These are phyloP conservation scores for Rhododendron mucronatum DNA, from an alignment of 148 eudicot species.

Conservation along the genomic window DNA sequence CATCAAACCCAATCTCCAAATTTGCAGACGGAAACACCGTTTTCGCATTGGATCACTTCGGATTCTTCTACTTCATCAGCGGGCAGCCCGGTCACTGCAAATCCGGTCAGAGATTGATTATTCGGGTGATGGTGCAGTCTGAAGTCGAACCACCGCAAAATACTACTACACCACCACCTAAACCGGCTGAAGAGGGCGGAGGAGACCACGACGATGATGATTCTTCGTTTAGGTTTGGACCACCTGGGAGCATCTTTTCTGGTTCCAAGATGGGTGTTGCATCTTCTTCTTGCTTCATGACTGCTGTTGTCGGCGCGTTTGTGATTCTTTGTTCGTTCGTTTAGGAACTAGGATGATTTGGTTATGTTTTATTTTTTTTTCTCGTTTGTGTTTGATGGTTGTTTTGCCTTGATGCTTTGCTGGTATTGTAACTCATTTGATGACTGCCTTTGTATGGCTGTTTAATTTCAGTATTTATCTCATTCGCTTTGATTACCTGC, in stretches of 20 bases:
- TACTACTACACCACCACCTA: constrained; percentile 13
- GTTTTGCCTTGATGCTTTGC: background rate
- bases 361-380: background rate
- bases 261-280: constrained; percentile 29
- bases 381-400: constrained; percentile 1
- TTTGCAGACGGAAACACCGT: constrained; percentile 58
- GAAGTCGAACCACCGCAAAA: constrained; percentile 17
- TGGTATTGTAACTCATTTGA: background rate
- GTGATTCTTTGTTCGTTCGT: constrained; percentile 36
- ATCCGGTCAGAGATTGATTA: constrained; percentile 57
- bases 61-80: constrained; percentile 69
- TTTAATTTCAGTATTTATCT: background rate
- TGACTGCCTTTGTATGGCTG: constrained; percentile 4
- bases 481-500: background rate
- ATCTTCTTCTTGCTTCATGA: constrained; percentile 37
- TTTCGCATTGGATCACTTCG: constrained; percentile 44
- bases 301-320: constrained; percentile 28
- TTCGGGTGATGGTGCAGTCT: constrained; percentile 57
- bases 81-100: constrained; percentile 55
- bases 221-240: constrained; percentile 28
- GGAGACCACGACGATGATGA: constrained; percentile 19
- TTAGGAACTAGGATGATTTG: constrained; percentile 10
- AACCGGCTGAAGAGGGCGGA: constrained; percentile 28
- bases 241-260: constrained; percentile 31
- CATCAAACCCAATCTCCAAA: constrained; percentile 35